A percentile compares a stretch with the other conserved stretches of the same genome.
phyloP scores from a whole-genome alignment of 441 rosid genomes.

The Mallotus japonicus region DNA sequence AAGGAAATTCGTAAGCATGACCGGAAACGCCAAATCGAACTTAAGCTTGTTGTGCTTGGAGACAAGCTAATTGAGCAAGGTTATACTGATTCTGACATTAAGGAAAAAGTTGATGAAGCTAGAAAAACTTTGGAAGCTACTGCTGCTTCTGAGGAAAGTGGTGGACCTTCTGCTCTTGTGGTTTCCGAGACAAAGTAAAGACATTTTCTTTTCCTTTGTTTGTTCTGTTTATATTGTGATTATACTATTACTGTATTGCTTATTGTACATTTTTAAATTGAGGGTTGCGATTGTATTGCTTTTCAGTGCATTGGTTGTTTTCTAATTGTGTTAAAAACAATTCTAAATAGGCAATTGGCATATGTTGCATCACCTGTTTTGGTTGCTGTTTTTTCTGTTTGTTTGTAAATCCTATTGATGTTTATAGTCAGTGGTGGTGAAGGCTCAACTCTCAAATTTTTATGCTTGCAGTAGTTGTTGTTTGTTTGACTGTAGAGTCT shows the following conservation, averaged over 20 bases:
- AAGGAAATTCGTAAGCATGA: conserved; percentile 87
- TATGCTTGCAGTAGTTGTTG: too few relatives aligned
- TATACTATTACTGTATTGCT: background rate
- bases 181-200: conserved; percentile 35
- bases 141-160: conserved; percentile 40
- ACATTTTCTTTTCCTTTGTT: background rate
- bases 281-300: too few relatives aligned
- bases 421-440: background rate
- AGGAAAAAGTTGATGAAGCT: conserved; percentile 73
- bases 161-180: conserved; percentile 28
- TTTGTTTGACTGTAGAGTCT: too few relatives aligned
- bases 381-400: background rate
- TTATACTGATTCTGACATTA: conserved; percentile 71
- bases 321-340: background rate
- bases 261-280: too few relatives aligned
- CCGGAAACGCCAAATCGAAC: conserved; percentile 81
- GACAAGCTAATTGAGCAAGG: conserved; percentile 80
- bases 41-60: conserved; percentile 72
- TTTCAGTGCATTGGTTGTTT: background rate
- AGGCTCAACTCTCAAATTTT: background rate
- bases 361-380: background rate
- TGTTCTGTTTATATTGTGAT: background rate
- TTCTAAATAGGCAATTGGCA: background rate
- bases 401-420: background rate
- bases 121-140: conserved; percentile 61